Base-by-base conservation (phyloP, 306 rosid species). In the Purshia tridentata region DNA sequence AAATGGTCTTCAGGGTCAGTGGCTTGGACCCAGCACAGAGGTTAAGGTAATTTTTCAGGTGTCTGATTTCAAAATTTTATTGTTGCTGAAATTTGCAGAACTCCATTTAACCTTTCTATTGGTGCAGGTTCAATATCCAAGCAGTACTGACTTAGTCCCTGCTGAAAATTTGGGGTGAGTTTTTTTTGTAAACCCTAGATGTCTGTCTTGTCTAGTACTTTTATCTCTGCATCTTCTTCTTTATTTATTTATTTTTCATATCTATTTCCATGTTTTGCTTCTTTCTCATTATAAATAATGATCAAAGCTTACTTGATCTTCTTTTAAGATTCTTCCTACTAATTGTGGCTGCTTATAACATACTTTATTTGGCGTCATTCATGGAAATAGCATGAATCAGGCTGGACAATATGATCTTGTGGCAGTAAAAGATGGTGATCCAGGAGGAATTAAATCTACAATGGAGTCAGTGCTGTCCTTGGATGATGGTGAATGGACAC, bases 401-500 rank as follows among this genome's bases (percentile, higher is more conserved):
- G 82, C 80, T 77, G 96, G 79, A 78, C 81, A 85, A 51, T 77
- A 78, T 88, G 96, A 88, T 83, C 64, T 84, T 83, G 90, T 78
- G 87, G 90, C 83, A 55, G 81, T 81, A 72, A 87, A 88, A 85
- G 89, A 89, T 65, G 75, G 51, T 45, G 84, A 86, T 76, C 81
- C 83, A 76, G 89, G 81, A 40, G 82, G 77, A 65, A 80, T 45
- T 61, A 60, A 78, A 67, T 87, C 93, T 76, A 67, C 96, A 72
- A 84, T 95, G 96, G 97, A 91, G 16, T 87, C 98, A 11, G 87
- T 95, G 59, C 97, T 92, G 59, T 88, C 98, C 52, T 83, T 95
- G 88, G 91, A 88, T 73, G 96, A 90, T 77, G 93, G 99, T 64
- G 83, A 87, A 67, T 92, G 98, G 99, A 20, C 9, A 42, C 80